These are phyloP conservation scores for Maudiozyma barnettii DNA, from an alignment of 805 yeast genomes.

Conservation along the genomic window DNA sequence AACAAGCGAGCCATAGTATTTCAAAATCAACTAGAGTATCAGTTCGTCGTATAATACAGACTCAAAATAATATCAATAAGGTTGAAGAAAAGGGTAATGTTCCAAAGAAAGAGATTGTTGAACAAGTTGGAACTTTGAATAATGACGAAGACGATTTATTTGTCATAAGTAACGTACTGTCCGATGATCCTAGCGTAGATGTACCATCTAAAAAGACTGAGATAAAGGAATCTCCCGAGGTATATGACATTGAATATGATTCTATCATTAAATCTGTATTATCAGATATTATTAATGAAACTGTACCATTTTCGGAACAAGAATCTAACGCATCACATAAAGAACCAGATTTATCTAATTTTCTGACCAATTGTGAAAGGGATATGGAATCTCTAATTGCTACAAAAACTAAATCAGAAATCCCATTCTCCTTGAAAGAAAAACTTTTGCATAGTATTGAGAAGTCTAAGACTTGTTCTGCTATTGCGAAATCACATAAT, in stretches of 20 bases:
- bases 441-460: slow-evolving; percentile 42
- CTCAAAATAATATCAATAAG: neutral
- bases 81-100: neutral
- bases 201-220: no score
- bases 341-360: neutral
- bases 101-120: no score
- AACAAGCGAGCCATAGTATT: neutral
- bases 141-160: no score
- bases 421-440: slow-evolving; percentile 25
- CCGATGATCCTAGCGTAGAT: no score
- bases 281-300: slow-evolving; percentile 16
- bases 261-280: neutral
- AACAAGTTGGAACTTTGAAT: no score
- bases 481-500: slow-evolving; percentile 21
- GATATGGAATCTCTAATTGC: neutral
- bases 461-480: slow-evolving; percentile 51
- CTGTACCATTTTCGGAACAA: slow-evolving; percentile 18
- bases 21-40: neutral
- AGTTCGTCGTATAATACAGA: neutral
- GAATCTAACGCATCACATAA: slow-evolving; percentile 2
- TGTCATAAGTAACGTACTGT: no score
- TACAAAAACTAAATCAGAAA: neutral
- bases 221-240: no score
- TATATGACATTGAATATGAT: neutral
- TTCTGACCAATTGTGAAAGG: neutral